Conservation (phyloP, 257 asterid genomes). For the Thymus mandschuricus region DNA sequence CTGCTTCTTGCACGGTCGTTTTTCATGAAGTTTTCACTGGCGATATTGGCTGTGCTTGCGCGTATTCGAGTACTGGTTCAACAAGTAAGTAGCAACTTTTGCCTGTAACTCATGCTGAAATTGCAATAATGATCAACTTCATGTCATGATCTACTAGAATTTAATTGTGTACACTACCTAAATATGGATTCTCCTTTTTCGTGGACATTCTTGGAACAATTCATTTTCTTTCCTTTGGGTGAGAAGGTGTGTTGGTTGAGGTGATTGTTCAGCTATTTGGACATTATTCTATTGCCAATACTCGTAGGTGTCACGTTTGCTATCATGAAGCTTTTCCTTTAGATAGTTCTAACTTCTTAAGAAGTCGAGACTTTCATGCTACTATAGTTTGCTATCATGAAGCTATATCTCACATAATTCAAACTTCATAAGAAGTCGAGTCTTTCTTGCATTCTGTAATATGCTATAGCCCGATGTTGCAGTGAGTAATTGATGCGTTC, state of each 20-base stretch:
- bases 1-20: slow-evolving; percentile 84
- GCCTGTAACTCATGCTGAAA: slow-evolving; percentile 2
- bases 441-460: background rate
- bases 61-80: slow-evolving; percentile 88
- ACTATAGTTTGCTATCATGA: no score
- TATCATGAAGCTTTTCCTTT: background rate
- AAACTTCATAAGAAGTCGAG: no score
- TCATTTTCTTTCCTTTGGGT: background rate
- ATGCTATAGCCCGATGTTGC: slow-evolving; percentile 6
- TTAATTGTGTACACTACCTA: background rate
- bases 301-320: background rate
- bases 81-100: slow-evolving; percentile 56
- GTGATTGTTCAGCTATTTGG: background rate
- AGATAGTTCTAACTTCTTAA: slow-evolving; percentile 17
- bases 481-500: slow-evolving; percentile 8
- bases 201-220: background rate
- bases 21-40: slow-evolving; percentile 84
- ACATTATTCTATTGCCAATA: background rate
- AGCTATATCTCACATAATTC: no score
- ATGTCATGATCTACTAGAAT: background rate
- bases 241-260: slow-evolving; percentile 1
- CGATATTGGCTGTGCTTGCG: slow-evolving; percentile 77
- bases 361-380: background rate
- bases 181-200: background rate
- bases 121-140: slow-evolving; percentile 2